A percentile compares a stretch with the other conserved stretches of the same genome.
phyloP scores from a whole-genome alignment of 2,329 filamentous ascomycete genomes.

The Aspergillus alliaceus region DNA sequence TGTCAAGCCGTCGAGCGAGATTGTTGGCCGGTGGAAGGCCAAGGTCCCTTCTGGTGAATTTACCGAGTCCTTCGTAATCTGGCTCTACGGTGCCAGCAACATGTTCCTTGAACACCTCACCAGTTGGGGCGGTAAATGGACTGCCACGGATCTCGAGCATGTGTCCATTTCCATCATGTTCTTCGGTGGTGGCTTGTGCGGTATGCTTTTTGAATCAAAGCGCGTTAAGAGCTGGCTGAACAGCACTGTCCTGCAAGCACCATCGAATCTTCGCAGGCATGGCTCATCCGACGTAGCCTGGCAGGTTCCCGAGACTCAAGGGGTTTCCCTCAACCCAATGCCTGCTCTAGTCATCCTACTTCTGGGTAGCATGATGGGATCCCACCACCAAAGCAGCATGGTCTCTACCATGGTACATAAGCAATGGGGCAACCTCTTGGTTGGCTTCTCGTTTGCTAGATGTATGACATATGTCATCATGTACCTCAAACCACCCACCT shows the following conservation, averaged over 20 bases:
- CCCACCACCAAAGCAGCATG: slow-evolving; percentile 81
- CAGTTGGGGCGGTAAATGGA: slow-evolving; percentile 70
- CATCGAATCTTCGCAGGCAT: slow-evolving; percentile 31
- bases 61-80: slow-evolving; percentile 84
- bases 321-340: slow-evolving; percentile 80
- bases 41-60: slow-evolving; percentile 77
- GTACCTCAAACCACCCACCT: slow-evolving; percentile 78
- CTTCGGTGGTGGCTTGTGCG: slow-evolving; percentile 83
- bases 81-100: slow-evolving; percentile 84
- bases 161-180: slow-evolving; percentile 91
- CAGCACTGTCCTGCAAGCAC: slow-evolving; percentile 46
- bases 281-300: slow-evolving; percentile 52
- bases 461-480: slow-evolving; percentile 75
- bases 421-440: slow-evolving; percentile 86
- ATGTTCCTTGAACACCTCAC: slow-evolving; percentile 89
- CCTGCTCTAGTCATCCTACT: slow-evolving; percentile 84
- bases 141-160: slow-evolving; percentile 81
- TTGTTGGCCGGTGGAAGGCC: slow-evolving; percentile 63
- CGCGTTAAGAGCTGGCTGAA: slow-evolving; percentile 61
- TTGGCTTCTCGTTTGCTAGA: slow-evolving; percentile 76
- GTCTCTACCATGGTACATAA: slow-evolving; percentile 88
- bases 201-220: slow-evolving; percentile 81
- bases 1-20: slow-evolving; percentile 61
- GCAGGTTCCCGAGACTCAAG: slow-evolving; percentile 65
- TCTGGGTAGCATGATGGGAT: slow-evolving; percentile 92